Evolutionary conservation across 768 basidiomycete genomes (phyloP).

Genomic region (Hirschioporus abietinus): DNA sequence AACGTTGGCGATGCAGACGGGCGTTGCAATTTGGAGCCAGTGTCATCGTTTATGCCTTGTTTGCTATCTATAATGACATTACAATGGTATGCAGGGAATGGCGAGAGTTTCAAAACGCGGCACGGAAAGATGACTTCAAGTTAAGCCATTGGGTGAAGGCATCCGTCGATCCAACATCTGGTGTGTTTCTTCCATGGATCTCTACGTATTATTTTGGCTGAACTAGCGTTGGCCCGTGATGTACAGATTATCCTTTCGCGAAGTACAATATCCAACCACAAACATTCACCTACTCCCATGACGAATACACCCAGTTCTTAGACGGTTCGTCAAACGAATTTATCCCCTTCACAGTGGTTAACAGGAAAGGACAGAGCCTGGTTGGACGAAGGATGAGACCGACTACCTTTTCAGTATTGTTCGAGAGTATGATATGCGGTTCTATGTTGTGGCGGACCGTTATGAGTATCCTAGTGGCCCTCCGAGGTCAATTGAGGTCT

Average conservation of each 20-base stretch:
- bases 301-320: constrained; percentile 81
- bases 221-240: not conserved
- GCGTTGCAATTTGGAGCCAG: too few species aligned
- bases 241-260: constrained; percentile 70
- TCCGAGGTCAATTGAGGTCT: constrained; percentile 65
- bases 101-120: constrained; percentile 66
- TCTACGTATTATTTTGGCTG: not conserved
- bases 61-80: not conserved
- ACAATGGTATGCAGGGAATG: constrained; percentile 53
- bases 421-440: constrained; percentile 79
- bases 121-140: constrained; percentile 60
- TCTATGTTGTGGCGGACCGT: constrained; percentile 87
- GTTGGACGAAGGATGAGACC: constrained; percentile 93
- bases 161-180: constrained; percentile 44
- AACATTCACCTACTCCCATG: constrained; percentile 69
- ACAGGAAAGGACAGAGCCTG: constrained; percentile 44
- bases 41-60: not conserved
- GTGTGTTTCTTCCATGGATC: constrained; percentile 31
- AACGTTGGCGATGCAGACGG: too few species aligned
- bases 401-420: constrained; percentile 84
- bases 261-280: constrained; percentile 73
- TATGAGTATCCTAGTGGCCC: constrained; percentile 66
- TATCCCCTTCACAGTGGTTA: not conserved
- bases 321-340: constrained; percentile 44
- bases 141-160: constrained; percentile 83